A percentile compares a stretch with the other conserved stretches of the same genome.
phyloP scores from a whole-genome alignment of 108 stramenopile genomes.

The Pseudonitzschia multiseries region DNA sequence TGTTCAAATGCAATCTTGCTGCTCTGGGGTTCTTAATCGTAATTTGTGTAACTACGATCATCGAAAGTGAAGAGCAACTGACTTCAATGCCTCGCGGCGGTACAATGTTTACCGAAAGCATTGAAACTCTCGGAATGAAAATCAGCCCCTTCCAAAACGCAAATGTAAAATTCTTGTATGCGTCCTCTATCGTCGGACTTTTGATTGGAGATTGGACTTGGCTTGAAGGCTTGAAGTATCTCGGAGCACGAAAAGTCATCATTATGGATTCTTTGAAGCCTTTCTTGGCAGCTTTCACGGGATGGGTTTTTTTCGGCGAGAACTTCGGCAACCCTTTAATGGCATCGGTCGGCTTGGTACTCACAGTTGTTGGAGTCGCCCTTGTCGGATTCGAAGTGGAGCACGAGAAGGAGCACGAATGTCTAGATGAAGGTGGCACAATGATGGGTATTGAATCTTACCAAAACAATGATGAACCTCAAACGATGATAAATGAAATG shows the following conservation, averaged over 20 bases:
- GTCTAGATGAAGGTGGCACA: neutral
- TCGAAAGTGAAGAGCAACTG: constrained; percentile 14
- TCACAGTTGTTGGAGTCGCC: constrained; percentile 67
- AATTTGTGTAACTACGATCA: neutral
- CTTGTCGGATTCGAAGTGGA: constrained; percentile 64
- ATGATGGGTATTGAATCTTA: neutral
- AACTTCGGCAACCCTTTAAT: constrained; percentile 38
- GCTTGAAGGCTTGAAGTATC: constrained; percentile 71
- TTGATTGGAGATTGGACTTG: constrained; percentile 79
- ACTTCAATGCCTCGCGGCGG: constrained; percentile 7
- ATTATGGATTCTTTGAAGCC: constrained; percentile 84
- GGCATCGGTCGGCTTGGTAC: constrained; percentile 47
- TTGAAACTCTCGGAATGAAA: neutral
- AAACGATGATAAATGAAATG: neutral
- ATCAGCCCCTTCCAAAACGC: neutral
- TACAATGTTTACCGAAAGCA: neutral
- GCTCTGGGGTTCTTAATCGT: constrained; percentile 50
- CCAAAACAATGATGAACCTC: neutral
- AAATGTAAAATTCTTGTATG: constrained; percentile 55
- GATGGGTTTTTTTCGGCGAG: constrained; percentile 64
- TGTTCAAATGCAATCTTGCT: constrained; percentile 84
- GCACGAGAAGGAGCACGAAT: neutral
- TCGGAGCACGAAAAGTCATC: constrained; percentile 83
- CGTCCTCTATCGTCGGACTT: constrained; percentile 79
- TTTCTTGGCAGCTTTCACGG: constrained; percentile 80